Conservation (phyloP, 352 stramenopile genomes). For the Globisporangium emineosum region DNA sequence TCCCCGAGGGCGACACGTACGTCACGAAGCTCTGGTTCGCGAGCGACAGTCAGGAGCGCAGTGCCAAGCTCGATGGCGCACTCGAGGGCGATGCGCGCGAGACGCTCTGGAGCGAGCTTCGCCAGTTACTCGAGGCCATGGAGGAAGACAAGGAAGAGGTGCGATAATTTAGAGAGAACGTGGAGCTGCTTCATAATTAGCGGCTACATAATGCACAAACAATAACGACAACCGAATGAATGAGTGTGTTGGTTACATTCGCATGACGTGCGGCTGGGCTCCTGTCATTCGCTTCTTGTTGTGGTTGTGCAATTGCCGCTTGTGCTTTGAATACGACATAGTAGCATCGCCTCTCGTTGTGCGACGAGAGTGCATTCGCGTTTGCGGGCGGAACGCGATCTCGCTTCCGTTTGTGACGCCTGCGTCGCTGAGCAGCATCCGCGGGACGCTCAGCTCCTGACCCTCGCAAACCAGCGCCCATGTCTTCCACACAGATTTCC, state of each 20-base stretch:
- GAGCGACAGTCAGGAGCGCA: conserved; percentile 71
- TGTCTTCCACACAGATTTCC: conserved; percentile 22
- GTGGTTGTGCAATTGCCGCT: background rate
- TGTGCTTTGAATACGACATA: background rate
- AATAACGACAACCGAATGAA: background rate
- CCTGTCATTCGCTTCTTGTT: background rate
- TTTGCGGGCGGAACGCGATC: conserved; percentile 16
- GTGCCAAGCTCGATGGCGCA: conserved; percentile 85
- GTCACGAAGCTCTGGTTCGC: conserved; percentile 90
- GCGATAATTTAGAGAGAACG: conserved; percentile 26
- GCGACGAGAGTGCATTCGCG: conserved; percentile 4
- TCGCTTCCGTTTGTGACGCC: conserved; percentile 17
- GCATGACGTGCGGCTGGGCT: background rate
- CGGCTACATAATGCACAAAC: background rate
- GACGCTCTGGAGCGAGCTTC: conserved; percentile 64
- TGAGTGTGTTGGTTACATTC: background rate
- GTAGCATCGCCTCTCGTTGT: no score
- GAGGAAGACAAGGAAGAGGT: conserved; percentile 80
- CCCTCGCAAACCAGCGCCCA: conserved; percentile 17
- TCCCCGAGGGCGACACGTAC: conserved; percentile 89
- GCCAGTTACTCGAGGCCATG: conserved; percentile 70
- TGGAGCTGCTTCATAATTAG: no score
- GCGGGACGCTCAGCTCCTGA: conserved; percentile 15
- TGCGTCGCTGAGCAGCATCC: conserved; percentile 7
- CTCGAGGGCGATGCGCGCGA: conserved; percentile 86